A percentile compares a stretch with the other conserved stretches of the same genome.
Conservation (phyloP, 2,329 filamentous ascomycete genomes). For the Fusarium xylarioides region DNA sequence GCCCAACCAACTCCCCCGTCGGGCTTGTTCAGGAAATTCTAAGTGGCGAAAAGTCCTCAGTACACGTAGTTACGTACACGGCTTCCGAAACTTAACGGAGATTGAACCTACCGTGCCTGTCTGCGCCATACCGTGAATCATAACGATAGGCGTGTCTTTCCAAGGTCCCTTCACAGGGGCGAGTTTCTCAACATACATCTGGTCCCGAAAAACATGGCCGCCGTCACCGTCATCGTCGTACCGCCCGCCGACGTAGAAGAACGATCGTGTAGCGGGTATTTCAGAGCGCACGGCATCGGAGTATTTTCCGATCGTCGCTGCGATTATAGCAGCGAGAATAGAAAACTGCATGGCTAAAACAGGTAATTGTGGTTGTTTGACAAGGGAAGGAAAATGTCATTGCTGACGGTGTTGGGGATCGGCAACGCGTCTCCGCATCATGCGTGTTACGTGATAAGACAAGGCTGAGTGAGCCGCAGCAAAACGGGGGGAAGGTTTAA, state of each 20-base stretch:
- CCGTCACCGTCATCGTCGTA: slow-evolving; percentile 35
- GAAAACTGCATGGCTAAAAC: slow-evolving; percentile 11
- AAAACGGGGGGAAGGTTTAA: neutral
- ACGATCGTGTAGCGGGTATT: slow-evolving; percentile 27
- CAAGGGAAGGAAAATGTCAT: neutral
- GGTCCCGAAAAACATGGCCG: slow-evolving; percentile 34
- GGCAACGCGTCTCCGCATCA: neutral
- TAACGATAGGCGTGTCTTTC: slow-evolving; percentile 31
- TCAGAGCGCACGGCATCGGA: slow-evolving; percentile 8
- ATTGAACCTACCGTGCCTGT: slow-evolving; percentile 30
- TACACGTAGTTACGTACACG: neutral
- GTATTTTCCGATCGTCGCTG: slow-evolving; percentile 15
- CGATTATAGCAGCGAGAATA: neutral
- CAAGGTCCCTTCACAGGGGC: slow-evolving; percentile 8
- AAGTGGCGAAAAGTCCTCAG: neutral
- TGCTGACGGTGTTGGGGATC: slow-evolving; percentile 7
- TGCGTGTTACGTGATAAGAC: slow-evolving; percentile 2
- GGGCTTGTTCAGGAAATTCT: slow-evolving; percentile 41
- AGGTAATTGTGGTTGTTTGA: neutral
- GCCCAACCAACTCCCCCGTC: slow-evolving; percentile 38
- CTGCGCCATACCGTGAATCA: slow-evolving; percentile 37
- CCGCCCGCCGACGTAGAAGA: slow-evolving; percentile 29
- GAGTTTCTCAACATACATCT: slow-evolving; percentile 41
- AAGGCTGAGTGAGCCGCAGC: slow-evolving; percentile 10
- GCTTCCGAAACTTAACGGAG: neutral